Conservation (phyloP, 768 basidiomycete genomes). For the Cyclocybe aegerita region DNA sequence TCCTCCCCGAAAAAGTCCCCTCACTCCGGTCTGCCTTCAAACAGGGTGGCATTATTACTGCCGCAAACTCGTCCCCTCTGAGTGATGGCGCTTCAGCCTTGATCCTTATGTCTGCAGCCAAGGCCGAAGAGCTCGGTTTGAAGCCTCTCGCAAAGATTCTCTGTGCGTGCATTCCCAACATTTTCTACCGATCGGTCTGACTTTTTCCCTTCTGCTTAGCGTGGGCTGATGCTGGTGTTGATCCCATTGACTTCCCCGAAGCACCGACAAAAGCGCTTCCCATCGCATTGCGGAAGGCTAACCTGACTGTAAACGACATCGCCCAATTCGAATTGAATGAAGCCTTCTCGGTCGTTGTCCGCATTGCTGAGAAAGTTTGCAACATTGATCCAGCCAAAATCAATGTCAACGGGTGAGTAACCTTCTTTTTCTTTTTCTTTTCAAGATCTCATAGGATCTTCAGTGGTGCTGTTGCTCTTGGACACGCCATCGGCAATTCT, state of each 20-base stretch:
- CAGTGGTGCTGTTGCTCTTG: constrained; percentile 95
- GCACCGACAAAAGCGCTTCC: constrained; percentile 94
- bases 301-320: constrained; percentile 80
- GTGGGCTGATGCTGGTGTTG: constrained; percentile 95
- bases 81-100: constrained; percentile 97
- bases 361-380: constrained; percentile 87
- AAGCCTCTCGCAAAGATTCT: constrained; percentile 93
- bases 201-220: constrained; percentile 43
- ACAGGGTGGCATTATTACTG: constrained; percentile 86
- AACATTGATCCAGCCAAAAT: constrained; percentile 84
- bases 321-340: constrained; percentile 96
- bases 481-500: constrained; percentile 95
- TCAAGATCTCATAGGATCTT: constrained; percentile 19
- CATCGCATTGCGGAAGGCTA: constrained; percentile 82
- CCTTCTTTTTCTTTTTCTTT: constrained; percentile 5
- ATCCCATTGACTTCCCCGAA: constrained; percentile 95
- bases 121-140: constrained; percentile 86
- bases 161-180: constrained; percentile 56
- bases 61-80: constrained; percentile 93
- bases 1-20: constrained; percentile 93
- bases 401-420: constrained; percentile 80
- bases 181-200: constrained; percentile 11
- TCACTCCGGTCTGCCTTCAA: constrained; percentile 88
- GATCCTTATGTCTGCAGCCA: constrained; percentile 91
- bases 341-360: constrained; percentile 93